phyloP scores from a whole-genome alignment of 768 basidiomycete genomes.

The Sistotremastrum suecicum region DNA sequence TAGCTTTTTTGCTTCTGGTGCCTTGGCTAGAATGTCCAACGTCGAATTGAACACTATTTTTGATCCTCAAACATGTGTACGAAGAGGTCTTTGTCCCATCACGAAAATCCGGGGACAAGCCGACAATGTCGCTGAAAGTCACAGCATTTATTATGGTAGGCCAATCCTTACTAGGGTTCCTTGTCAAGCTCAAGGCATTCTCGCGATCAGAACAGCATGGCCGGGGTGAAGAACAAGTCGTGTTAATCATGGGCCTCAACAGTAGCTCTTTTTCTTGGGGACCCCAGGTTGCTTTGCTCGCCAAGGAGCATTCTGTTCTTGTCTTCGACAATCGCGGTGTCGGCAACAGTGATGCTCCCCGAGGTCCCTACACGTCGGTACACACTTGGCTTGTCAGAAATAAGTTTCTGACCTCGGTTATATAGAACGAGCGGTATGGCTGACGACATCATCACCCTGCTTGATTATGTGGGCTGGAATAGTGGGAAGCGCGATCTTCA shows the following conservation, averaged over 20 bases:
- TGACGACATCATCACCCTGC: constrained; percentile 48
- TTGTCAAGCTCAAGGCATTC: background rate
- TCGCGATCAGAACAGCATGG: constrained; percentile 48
- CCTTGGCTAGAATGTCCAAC: background rate
- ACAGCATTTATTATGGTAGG: constrained; percentile 52
- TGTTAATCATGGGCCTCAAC: constrained; percentile 74
- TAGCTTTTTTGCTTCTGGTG: no score
- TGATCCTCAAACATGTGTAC: constrained; percentile 42
- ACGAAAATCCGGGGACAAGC: constrained; percentile 33
- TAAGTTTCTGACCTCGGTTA: background rate
- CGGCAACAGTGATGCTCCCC: constrained; percentile 56
- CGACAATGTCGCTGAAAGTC: constrained; percentile 38
- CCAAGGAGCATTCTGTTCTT: constrained; percentile 33
- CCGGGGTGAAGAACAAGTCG: constrained; percentile 41
- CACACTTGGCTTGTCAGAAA: background rate
- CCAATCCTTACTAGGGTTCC: background rate
- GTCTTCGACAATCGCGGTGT: constrained; percentile 82
- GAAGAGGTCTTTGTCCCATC: constrained; percentile 68
- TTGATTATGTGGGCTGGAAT: constrained; percentile 58
- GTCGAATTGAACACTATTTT: constrained; percentile 32
- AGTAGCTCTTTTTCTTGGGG: constrained; percentile 49
- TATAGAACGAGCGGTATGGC: constrained; percentile 65
- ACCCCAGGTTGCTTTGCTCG: constrained; percentile 30
- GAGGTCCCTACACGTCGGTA: constrained; percentile 65
- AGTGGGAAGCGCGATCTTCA: constrained; percentile 45